Evolutionary conservation across 208 protist species (phyloP).

Genomic region (Leishmania tropica): DNA sequence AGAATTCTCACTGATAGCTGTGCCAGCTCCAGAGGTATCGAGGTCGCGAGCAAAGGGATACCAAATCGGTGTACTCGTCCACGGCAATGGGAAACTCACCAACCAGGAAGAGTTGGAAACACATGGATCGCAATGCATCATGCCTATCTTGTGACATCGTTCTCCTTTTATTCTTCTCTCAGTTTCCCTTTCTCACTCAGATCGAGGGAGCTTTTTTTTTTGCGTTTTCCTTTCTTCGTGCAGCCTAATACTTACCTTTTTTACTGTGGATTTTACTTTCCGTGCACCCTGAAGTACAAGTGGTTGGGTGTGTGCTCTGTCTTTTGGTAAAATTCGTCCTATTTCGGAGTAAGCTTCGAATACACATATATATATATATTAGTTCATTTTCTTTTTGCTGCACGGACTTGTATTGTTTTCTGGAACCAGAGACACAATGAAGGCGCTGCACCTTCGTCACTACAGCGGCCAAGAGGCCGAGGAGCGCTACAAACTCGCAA

Average conservation of each 20-base stretch:
- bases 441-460: slow-evolving; percentile 48
- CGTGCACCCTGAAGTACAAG: neutral
- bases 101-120: neutral
- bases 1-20: neutral
- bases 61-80: neutral
- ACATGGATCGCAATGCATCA: neutral
- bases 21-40: neutral
- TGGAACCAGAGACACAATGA: slow-evolving; percentile 29
- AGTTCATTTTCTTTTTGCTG: neutral
- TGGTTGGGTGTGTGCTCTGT: neutral
- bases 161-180: neutral
- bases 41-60: neutral
- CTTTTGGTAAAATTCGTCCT: neutral
- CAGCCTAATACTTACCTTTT: neutral
- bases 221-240: neutral
- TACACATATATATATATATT: too few relatives aligned
- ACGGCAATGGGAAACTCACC: neutral
- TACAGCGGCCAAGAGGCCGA: slow-evolving; percentile 51
- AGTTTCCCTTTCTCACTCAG: neutral
- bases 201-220: neutral
- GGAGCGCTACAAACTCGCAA: slow-evolving; percentile 43
- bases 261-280: slow-evolving; percentile 2
- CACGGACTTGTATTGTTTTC: neutral
- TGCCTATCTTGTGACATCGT: neutral
- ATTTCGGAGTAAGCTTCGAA: neutral